Conservation (phyloP, 768 basidiomycete species). For the Phylloporus arenicola region DNA sequence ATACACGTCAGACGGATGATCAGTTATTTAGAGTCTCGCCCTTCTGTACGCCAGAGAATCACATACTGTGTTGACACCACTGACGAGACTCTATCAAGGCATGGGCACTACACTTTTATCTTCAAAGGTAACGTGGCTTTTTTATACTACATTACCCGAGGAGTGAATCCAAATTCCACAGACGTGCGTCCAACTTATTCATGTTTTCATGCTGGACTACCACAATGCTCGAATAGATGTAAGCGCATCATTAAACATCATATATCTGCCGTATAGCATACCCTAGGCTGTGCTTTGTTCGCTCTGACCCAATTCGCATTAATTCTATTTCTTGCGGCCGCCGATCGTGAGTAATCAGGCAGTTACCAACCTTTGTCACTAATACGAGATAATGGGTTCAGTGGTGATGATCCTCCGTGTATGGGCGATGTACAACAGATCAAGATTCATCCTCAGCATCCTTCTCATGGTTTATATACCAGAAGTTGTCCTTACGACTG, state of each 20-base stretch:
- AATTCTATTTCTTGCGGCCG: constrained; percentile 6
- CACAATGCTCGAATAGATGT: constrained; percentile 5
- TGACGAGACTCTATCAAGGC: background rate
- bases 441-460: constrained; percentile 1
- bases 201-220: background rate
- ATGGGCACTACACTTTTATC: background rate
- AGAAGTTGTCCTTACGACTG: background rate
- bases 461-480: constrained; percentile 4
- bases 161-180: background rate
- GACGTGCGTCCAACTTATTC: background rate
- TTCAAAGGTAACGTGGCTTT: background rate
- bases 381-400: background rate
- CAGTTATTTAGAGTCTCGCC: background rate
- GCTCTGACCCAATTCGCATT: background rate
- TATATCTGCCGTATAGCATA: background rate
- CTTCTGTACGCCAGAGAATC: background rate
- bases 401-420: constrained; percentile 10
- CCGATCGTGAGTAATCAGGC: constrained; percentile 1
- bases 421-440: constrained; percentile 5
- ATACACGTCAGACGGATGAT: background rate
- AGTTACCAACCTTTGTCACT: background rate
- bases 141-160: background rate
- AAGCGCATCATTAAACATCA: background rate
- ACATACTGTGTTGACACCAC: background rate
- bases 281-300: constrained; percentile 1